phyloP scores from a whole-genome alignment of 2,329 filamentous ascomycete genomes.

The Alternaria tenuissima region DNA sequence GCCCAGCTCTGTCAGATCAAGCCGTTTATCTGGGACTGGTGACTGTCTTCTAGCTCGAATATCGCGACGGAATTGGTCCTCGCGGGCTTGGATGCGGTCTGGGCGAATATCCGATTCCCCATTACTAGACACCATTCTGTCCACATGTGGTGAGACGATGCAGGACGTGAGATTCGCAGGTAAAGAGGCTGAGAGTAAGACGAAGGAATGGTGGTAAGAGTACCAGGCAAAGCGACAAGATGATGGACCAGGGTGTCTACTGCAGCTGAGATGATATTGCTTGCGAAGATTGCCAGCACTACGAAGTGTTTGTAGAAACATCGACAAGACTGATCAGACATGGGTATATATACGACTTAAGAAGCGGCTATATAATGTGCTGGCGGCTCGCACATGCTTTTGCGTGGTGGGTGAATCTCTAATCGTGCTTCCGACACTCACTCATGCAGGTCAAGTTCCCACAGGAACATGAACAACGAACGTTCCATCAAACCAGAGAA shows the following conservation, averaged over 20 bases:
- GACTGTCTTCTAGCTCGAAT: not conserved
- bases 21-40: not conserved
- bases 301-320: not conserved
- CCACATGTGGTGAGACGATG: not conserved
- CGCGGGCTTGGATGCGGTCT: slow-evolving; percentile 2
- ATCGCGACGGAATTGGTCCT: not conserved
- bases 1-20: not conserved
- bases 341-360: not conserved
- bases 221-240: not conserved
- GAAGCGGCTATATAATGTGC: not conserved
- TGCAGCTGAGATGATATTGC: not conserved
- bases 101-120: slow-evolving; percentile 1
- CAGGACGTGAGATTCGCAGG: not conserved
- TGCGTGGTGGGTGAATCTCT: not conserved
- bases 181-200: not conserved
- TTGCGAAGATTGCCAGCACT: not conserved
- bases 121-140: not conserved
- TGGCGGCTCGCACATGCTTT: not conserved
- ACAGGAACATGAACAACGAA: not conserved
- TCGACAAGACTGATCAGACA: not conserved
- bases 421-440: not conserved
- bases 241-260: not conserved
- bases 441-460: not conserved
- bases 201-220: not conserved
- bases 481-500: not conserved